phyloP scores from a whole-genome alignment of 2,329 filamentous ascomycete genomes.

The Coleophoma eucalyptorum region DNA sequence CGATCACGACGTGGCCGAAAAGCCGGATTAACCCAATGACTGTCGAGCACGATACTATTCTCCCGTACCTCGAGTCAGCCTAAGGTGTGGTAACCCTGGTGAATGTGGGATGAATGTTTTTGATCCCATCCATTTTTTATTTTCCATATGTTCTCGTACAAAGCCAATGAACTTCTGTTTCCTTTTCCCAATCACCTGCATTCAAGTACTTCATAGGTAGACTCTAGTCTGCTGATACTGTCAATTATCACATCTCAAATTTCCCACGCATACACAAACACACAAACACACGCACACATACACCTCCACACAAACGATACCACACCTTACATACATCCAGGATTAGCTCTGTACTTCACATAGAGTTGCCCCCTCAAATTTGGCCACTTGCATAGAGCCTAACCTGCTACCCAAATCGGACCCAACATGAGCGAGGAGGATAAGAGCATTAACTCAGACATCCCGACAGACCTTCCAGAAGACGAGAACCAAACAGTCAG shows the following conservation, averaged over 20 bases:
- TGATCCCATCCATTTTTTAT: constrained; percentile 7
- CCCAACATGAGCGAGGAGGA: constrained; percentile 17
- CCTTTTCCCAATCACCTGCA: constrained; percentile 9
- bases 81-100: constrained; percentile 19
- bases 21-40: constrained; percentile 21
- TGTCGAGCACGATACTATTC: constrained; percentile 23
- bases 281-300: too few species aligned
- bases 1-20: constrained; percentile 25
- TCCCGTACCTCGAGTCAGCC: constrained; percentile 18
- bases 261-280: not conserved
- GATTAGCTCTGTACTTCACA: constrained; percentile 6
- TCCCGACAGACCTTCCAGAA: constrained; percentile 9
- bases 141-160: constrained; percentile 4
- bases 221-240: constrained; percentile 8
- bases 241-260: constrained; percentile 11
- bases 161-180: constrained; percentile 16
- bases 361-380: not conserved
- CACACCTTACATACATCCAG: constrained; percentile 3
- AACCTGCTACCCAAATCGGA: constrained; percentile 8
- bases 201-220: constrained; percentile 11
- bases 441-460: constrained; percentile 20
- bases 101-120: constrained; percentile 5
- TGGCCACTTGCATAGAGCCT: constrained; percentile 25
- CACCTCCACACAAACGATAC: too few species aligned
- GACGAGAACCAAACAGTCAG: constrained; percentile 16